phyloP scores from a whole-genome alignment of 75 land plant species.

The Cunninghamia lanceolata region DNA sequence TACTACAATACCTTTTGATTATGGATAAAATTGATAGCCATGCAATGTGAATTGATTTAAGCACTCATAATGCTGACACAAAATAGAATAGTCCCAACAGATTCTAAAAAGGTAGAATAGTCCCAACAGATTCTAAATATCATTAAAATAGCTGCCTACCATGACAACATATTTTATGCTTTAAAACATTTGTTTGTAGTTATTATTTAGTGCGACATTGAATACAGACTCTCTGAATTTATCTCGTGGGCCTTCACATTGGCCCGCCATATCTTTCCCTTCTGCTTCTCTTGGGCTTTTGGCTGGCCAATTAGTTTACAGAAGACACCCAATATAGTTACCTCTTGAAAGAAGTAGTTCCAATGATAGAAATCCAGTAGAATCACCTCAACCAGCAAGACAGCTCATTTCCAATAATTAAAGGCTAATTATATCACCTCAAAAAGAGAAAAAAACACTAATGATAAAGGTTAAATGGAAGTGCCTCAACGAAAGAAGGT shows the following conservation, averaged over 20 bases:
- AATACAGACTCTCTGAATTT: no score
- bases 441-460: neutral
- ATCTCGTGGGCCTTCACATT: no score
- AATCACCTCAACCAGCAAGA: neutral
- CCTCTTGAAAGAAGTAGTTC: neutral
- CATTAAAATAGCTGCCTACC: no score
- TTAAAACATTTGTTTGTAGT: no score
- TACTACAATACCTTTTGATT: neutral
- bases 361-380: neutral
- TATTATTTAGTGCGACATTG: no score
- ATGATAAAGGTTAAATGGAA: neutral
- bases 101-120: neutral
- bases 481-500: neutral
- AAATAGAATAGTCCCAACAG: neutral
- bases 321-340: neutral
- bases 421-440: neutral
- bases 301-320: neutral
- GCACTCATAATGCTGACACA: no score
- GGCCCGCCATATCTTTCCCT: no score
- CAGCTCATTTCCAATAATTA: neutral
- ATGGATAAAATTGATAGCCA: neutral
- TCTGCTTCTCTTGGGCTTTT: no score
- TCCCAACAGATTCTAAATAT: no score
- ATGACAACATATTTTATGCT: no score
- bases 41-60: no score